Conservation (phyloP, 345 rosid species). For the Pistacia vera region DNA sequence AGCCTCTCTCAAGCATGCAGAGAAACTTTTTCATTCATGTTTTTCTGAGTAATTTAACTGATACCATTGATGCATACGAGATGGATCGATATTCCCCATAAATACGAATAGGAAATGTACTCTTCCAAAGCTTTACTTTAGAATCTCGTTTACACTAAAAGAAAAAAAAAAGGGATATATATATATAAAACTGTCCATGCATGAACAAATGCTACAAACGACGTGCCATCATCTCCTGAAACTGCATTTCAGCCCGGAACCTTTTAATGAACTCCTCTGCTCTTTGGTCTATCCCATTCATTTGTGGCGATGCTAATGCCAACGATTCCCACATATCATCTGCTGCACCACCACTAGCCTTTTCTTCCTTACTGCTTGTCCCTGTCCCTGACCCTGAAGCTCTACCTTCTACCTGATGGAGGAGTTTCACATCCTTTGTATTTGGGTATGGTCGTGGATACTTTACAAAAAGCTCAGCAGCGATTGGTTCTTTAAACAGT, state of each 20-base stretch:
- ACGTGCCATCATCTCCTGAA: constrained; percentile 48
- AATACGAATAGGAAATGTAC: no score
- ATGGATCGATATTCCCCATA: no score
- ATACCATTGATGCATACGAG: no score
- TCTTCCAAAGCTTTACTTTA: no score
- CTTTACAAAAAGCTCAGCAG: constrained; percentile 12
- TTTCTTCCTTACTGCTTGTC: constrained; percentile 11
- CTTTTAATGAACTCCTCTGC: constrained; percentile 71
- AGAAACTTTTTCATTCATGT: no score
- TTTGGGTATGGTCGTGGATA: not conserved
- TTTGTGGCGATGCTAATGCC: constrained; percentile 47
- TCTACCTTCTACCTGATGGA: not conserved
- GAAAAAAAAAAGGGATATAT: no score
- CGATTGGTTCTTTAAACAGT: constrained; percentile 40
- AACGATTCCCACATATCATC: constrained; percentile 55
- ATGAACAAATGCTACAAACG: constrained; percentile 24
- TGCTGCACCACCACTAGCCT: constrained; percentile 1
- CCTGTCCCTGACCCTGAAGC: constrained; percentile 1
- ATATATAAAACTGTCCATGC: not conserved
- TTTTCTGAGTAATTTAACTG: no score
- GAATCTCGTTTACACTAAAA: not conserved
- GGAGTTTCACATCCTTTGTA: constrained; percentile 12
- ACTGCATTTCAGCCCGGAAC: constrained; percentile 57
- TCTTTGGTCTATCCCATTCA: constrained; percentile 67
- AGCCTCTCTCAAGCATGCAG: no score